Evolutionary conservation across 2,329 filamentous ascomycete species (phyloP).

Genomic region (Mollisiaceae sp.): DNA sequence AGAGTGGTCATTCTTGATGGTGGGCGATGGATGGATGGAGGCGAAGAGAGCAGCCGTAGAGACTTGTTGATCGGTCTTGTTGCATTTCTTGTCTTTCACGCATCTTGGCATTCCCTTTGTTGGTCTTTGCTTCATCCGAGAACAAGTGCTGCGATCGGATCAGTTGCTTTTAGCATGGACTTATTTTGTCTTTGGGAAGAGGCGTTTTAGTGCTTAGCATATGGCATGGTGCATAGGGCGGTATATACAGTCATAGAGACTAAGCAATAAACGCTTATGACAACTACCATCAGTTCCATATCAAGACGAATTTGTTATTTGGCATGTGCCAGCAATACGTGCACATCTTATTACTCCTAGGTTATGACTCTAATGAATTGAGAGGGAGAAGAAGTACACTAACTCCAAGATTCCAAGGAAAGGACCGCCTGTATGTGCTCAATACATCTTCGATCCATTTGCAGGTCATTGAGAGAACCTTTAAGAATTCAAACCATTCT

Average conservation of each 20-base stretch:
- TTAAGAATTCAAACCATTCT: neutral
- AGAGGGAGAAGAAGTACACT: too few relatives aligned
- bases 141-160: slow-evolving; percentile 43
- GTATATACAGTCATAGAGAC: neutral
- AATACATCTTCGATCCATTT: neutral
- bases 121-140: slow-evolving; percentile 28
- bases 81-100: neutral
- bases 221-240: too few relatives aligned
- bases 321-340: neutral
- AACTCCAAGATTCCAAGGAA: too few relatives aligned
- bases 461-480: neutral
- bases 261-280: too few relatives aligned
- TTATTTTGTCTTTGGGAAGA: neutral
- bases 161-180: neutral
- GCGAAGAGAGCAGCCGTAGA: slow-evolving; percentile 56
- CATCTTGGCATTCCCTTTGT: slow-evolving; percentile 8
- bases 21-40: slow-evolving; percentile 49
- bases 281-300: too few relatives aligned
- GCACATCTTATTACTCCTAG: too few relatives aligned
- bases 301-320: neutral
- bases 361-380: too few relatives aligned
- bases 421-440: neutral
- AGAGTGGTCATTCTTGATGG: slow-evolving; percentile 67
- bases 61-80: slow-evolving; percentile 48
- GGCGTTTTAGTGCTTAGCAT: neutral